Evolutionary conservation across 441 rosid genomes (phyloP), one percentile per base, ranked within the genome.

Genomic region (Populus trichocarpa): DNA sequence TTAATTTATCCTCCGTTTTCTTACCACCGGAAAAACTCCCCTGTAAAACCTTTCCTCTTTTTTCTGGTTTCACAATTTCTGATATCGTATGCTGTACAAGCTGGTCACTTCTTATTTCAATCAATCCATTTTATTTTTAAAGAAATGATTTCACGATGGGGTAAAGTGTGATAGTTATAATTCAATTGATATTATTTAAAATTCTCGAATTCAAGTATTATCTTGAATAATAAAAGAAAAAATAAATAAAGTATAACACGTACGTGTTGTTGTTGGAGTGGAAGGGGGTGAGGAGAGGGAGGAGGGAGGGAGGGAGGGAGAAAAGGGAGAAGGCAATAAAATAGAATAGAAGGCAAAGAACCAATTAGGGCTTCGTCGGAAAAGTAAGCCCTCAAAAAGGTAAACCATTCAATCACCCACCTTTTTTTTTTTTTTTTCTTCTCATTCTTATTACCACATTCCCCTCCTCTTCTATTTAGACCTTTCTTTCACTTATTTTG

Each of bases 331-430:
- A 13, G 5, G 13, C n/a, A 50, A 50, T 50, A 50, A 50, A 50
- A 50, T 50, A 50, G 57, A 50, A 14, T 16, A 50, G 57, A 50
- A 16, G 32, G 32, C 50, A 14, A 69, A 12, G 9, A 38, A 72
- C 67, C 83, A 83, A 84, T 77, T 74, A 82, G 83, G 73, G 73
- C 74, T 82, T 75, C 74, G 84, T 77, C 83, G 83, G 86, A 30
- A 83, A 81, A 82, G 74, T 84, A 77, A 46, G 78, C 75, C 73
- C 76, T 36, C 70, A 30, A 68, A 79, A 85, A 77, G 76, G 78
- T 82, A 70, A 77, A 75, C 13, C 72, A 16, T 53, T 65, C 14
- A 30, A 63, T 22, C 67, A 36, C 36, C 63, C 22, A 22, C 26
- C 32, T 36, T 6, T 53, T 25, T 14, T 16, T 30, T 13, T 3